phyloP scores from a whole-genome alignment of 139 green algal species.

The Picochlorum sp. region DNA sequence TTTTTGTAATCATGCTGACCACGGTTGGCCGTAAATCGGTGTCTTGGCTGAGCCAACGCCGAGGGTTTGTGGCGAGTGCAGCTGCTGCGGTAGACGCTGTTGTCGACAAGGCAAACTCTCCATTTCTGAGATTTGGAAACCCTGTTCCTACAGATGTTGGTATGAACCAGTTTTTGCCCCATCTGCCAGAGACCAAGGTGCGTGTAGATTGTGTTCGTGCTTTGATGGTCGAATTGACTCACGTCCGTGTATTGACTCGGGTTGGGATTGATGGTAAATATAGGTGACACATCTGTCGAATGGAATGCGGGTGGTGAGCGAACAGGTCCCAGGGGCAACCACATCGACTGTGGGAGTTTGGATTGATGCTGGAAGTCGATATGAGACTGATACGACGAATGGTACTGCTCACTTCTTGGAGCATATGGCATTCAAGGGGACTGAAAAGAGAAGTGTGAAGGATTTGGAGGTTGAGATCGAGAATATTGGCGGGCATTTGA shows the following conservation, averaged over 20 bases:
- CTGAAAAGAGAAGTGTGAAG: conserved; percentile 64
- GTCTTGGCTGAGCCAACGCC: neutral
- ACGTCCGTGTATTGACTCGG: neutral
- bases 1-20: too few relatives aligned
- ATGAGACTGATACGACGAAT: conserved; percentile 86
- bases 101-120: conserved; percentile 29
- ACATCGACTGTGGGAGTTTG: conserved; percentile 94
- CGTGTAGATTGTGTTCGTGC: neutral
- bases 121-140: conserved; percentile 71
- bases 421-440: conserved; percentile 99
- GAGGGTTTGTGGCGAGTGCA: neutral
- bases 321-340: conserved; percentile 71
- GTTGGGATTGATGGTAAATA: neutral
- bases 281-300: conserved; percentile 89
- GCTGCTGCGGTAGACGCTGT: conserved; percentile 16
- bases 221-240: neutral
- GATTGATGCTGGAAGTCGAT: conserved; percentile 95
- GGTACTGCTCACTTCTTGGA: conserved; percentile 97
- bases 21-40: too few relatives aligned
- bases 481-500: conserved; percentile 96
- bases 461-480: conserved; percentile 96
- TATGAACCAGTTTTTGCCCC: conserved; percentile 52
- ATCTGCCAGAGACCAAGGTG: conserved; percentile 79
- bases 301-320: conserved; percentile 87
- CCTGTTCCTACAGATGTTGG: conserved; percentile 53